Base-by-base conservation (phyloP, 805 yeast genomes). In the Maudiozyma saulgeensis region DNA sequence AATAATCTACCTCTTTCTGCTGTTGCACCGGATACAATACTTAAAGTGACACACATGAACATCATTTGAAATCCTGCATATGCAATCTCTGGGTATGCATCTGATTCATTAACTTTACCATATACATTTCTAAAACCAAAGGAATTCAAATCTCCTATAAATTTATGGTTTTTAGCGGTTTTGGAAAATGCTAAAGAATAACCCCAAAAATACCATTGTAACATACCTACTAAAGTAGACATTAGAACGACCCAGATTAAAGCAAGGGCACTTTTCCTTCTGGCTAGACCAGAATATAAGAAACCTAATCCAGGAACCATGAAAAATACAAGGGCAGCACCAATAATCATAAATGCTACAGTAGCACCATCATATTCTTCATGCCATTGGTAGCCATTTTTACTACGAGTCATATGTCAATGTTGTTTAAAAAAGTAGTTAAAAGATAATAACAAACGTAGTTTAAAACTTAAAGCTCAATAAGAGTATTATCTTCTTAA, bases 181-280 rank as follows among this genome's bases (percentile, higher is more conserved):
- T 75, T 59, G 0, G 91, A 80, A 60, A 93, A 89, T 4, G 98
- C 95, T 41, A 91, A 69, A 0, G 96, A 87, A 64, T 87, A 90
- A n/a, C 96, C 97, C 96, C 98, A 93, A 64, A 91, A 88, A 67
- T 89, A 91, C 98, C 98, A 91, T 64, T 89, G 96, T 62, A 89
- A 79, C 48, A 80, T 75, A 1, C 85, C 88, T 7, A 88, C 80
- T 54, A 84, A 75, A 6, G 86, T 80, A 6, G 88, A 77, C 76
- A 82, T 77, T 40, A 87, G 64, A n/a, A 79, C 80, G 8, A 83
- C 79, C 85, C 95, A 87, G 31, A 89, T 81, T 77, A 87, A 77
- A 16, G 91, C 82, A 43, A 89, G 71, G 0, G 96, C 96, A n/a
- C 88, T 81, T 66, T 89, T 89, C 60, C 96, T 72, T 62, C 96